Base-by-base conservation (phyloP, 31 red algal species). In the Bonnemaisonia californica region DNA sequence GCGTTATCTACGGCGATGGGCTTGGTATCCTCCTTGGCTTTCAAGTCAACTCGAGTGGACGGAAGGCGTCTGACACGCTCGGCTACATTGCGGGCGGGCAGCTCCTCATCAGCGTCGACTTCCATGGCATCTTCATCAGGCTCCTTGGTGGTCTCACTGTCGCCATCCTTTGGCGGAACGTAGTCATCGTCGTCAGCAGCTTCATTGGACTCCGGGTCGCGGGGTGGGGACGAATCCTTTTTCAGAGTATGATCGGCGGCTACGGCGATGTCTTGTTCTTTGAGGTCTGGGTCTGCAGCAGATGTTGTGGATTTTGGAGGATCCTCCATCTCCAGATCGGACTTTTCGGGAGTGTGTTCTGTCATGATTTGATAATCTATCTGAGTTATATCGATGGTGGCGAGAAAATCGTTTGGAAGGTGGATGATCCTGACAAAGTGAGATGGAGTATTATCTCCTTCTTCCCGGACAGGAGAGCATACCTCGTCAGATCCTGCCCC, bases 391-490 rank as follows among this genome's bases (percentile, higher is more conserved):
- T 87, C 83, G 42, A 78, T 61, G 22, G 72, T 75, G 9, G 83
- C 72, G 4, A 87, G 63, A 29, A 70, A 87, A 11, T 87, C 83
- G 41, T 87, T 87, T 0, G 60, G 3, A 33, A 60, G 12, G 55
- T 87, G 41, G 8, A 87, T 76, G 26, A 87, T 62, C 22, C 83
- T 58, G 47, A 78, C 77, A 57, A 54, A 87, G 42, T 62, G 71
- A 71, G 47, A 29, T 22, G 39, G 31, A 24, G 37, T 39, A 3
- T 29, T 51, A 22, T 73, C 37, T 8, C 4, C 21, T 12, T 47
- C 41, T 9, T 35, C 38, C 37, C 37, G 38, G 18, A 26, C 26
- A 22, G 69, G 69, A 31, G 35, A 47, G 37, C 37, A 73, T 22
- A 73, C 62, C 59, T 87, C 83, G 37, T 77, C 74, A 23, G 35